Base-by-base conservation (phyloP, 257 asterid genomes). In the Leonotis leonurus region DNA sequence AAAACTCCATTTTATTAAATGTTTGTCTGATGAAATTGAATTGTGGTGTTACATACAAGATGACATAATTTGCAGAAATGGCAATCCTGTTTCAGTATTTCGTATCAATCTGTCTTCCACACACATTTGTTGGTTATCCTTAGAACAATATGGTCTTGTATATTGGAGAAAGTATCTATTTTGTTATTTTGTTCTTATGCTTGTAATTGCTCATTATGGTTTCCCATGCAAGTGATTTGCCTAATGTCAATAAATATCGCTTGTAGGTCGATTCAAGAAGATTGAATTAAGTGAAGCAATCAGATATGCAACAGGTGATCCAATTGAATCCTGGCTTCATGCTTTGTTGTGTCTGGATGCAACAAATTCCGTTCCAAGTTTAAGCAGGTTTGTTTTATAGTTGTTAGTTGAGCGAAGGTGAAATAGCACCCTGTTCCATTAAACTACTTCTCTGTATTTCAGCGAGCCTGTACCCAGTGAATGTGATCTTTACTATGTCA, bases 301-400 rank as follows among this genome's bases (percentile, higher is more conserved):
- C 78, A 85, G 99, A 89, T 92, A 92, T 70, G 96, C 97, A 50
- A 78, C 96, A 58, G 89, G 96, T 35, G 99, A 92, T 83, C 91
- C 86, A 58, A 80, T 92, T 51, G 99, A 92, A 72, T 80, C 79
- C 26, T 92, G 99, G 99, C 91, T 92, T 73, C 62, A 92, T 72
- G 73, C 70, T 65, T 83, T 92, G 70, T 91, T 92, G 36, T 92
- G 99, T 76, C 64, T 92, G 83, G 95, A 92, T 82, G 95, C 77
- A 3, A 69, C 97, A 16, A 83, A 67, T 56, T 76, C 77, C 48
- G 73, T 85, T 68, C 97, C 96, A 25, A 77, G 78, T 48, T 81
- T 92, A 77, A 82, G 96, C n/a, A n/a, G 97, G 87, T 46, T n/a
- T 71, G 55, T 35, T 55, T 68, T 39, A 39, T 21, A 16, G 13